Evolutionary conservation across 164 flowering plant species (phyloP).

Genomic region (Saururus chinensis): DNA sequence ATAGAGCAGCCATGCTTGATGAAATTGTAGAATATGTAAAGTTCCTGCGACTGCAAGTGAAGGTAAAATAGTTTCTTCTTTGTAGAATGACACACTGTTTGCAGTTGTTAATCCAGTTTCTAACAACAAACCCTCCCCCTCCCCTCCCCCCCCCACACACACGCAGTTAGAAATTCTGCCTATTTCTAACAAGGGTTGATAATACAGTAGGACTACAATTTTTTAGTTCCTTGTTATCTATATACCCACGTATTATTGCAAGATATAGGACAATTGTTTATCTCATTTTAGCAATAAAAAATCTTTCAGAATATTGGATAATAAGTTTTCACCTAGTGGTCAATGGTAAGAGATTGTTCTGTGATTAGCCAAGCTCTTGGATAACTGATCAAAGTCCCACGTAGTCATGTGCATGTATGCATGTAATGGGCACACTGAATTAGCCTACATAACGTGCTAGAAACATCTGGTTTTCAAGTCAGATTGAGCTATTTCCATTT

Average conservation of each 20-base stretch:
- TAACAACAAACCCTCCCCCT: not conserved
- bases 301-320: no score
- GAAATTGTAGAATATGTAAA: constrained; percentile 35
- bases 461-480: not conserved
- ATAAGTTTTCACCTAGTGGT: no score
- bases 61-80: constrained; percentile 13
- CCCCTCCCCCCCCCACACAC: not conserved
- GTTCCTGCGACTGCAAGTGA: constrained; percentile 31
- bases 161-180: no score
- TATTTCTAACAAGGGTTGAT: not conserved
- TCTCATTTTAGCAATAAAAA: not conserved
- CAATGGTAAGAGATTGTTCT: no score
- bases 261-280: no score
- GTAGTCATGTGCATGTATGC: not conserved
- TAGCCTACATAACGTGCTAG: not conserved
- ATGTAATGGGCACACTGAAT: not conserved
- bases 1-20: constrained; percentile 39
- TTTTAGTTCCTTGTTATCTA: not conserved
- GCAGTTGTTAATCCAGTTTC: not conserved
- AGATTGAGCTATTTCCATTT: not conserved
- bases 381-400: no score
- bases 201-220: no score
- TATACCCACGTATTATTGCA: not conserved
- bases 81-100: not conserved
- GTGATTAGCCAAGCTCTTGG: no score